These are phyloP conservation scores for Scheffersomyces coipomensis DNA, from an alignment of 805 yeast species.

Conservation along the genomic window DNA sequence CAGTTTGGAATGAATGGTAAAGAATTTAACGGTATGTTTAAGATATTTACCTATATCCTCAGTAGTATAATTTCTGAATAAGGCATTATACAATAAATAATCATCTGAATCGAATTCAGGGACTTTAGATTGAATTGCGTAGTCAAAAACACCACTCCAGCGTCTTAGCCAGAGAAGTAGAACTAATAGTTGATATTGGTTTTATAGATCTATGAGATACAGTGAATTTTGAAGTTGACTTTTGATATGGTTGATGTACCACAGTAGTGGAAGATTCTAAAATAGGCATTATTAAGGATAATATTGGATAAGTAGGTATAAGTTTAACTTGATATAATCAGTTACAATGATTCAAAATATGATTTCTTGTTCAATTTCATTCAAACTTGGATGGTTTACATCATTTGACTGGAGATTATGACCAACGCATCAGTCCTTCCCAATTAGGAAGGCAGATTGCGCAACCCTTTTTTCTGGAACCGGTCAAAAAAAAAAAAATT, in stretches of 20 bases:
- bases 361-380: too few species aligned
- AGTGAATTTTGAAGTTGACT: neutral
- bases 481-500: too few species aligned
- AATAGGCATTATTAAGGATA: too few species aligned
- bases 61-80: neutral
- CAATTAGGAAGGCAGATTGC: too few species aligned
- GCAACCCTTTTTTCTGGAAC: too few species aligned
- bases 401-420: too few species aligned
- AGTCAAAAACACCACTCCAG: conserved; percentile 30
- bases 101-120: too few species aligned
- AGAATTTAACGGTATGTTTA: neutral
- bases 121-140: conserved; percentile 18
- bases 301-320: too few species aligned
- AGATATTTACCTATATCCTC: neutral
- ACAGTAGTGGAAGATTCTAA: neutral
- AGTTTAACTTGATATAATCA: too few species aligned
- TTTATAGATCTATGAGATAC: neutral
- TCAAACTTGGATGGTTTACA: too few species aligned
- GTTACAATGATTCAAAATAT: too few species aligned
- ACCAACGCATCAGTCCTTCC: too few species aligned
- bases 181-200: neutral
- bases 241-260: neutral
- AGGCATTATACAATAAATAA: neutral
- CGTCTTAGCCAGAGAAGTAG: conserved; percentile 6
- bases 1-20: neutral